Percentiles rank a stretch among this genome's conserved stretches.
Evolutionary conservation across 306 rosid species (phyloP).

Genomic region (Morella rubra): DNA sequence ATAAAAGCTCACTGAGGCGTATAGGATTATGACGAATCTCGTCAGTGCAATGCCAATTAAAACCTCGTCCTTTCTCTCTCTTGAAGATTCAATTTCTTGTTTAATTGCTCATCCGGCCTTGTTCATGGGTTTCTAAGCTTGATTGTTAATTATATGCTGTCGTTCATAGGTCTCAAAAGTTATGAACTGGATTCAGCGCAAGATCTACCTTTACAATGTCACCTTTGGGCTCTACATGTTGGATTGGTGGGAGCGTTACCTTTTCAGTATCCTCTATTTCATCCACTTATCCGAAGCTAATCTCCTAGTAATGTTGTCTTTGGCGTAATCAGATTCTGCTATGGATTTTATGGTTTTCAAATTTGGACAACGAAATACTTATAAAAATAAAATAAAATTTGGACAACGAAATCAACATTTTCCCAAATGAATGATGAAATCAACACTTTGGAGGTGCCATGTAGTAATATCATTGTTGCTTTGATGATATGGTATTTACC

Average conservation of each 20-base stretch:
- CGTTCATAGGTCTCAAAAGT: neutral
- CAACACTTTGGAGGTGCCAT: neutral
- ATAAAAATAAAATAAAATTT: no score
- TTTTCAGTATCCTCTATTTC: conserved; percentile 75
- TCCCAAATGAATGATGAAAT: neutral
- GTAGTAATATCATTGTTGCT: neutral
- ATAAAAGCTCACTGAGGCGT: no score
- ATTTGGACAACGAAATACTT: neutral
- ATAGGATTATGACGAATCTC: no score
- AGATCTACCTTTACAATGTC: conserved; percentile 84
- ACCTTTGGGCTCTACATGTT: conserved; percentile 95
- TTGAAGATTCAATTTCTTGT: no score
- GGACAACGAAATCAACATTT: neutral
- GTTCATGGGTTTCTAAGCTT: neutral
- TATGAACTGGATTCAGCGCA: conserved; percentile 92
- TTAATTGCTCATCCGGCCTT: neutral
- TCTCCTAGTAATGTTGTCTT: neutral
- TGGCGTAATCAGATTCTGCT: neutral
- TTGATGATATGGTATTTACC: neutral
- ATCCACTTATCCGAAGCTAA: neutral
- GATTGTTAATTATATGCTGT: neutral
- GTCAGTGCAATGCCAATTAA: no score
- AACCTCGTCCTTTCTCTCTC: no score
- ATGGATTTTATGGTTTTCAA: neutral
- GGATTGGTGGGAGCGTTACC: conserved; percentile 96